These are phyloP conservation scores for Leptomonas seymouri DNA, from an alignment of 208 protist species.

Conservation along the genomic window DNA sequence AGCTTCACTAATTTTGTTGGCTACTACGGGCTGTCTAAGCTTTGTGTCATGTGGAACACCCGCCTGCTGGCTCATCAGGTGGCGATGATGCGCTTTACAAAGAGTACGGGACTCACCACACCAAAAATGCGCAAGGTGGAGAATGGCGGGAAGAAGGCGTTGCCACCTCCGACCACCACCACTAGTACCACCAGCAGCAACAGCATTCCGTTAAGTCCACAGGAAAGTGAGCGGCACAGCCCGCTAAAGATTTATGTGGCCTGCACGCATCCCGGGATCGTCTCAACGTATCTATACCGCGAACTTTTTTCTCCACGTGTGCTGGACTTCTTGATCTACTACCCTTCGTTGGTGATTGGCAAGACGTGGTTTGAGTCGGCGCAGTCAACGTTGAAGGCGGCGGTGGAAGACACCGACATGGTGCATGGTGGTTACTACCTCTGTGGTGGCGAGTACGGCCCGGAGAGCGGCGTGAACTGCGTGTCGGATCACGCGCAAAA, in stretches of 20 bases:
- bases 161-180: neutral
- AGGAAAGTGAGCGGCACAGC: slow-evolving; percentile 6
- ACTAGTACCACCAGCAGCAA: neutral
- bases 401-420: slow-evolving; percentile 57
- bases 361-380: slow-evolving; percentile 86
- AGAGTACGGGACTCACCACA: slow-evolving; percentile 4
- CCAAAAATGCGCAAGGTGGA: slow-evolving; percentile 1
- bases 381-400: slow-evolving; percentile 64
- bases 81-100: slow-evolving; percentile 35
- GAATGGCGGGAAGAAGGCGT: neutral
- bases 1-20: slow-evolving; percentile 69
- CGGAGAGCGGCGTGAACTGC: slow-evolving; percentile 61
- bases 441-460: slow-evolving; percentile 74
- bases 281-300: slow-evolving; percentile 82
- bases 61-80: slow-evolving; percentile 59
- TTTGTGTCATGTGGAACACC: slow-evolving; percentile 88
- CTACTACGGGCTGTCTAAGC: slow-evolving; percentile 89
- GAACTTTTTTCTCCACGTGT: slow-evolving; percentile 71
- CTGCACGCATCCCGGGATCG: slow-evolving; percentile 80
- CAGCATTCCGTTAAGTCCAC: neutral
- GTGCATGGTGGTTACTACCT: slow-evolving; percentile 84
- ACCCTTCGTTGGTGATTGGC: slow-evolving; percentile 78
- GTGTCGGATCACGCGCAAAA: slow-evolving; percentile 59
- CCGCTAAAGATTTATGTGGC: slow-evolving; percentile 72
- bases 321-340: slow-evolving; percentile 80